Evolutionary conservation across 805 yeast species (phyloP).

Genomic region (Pichia gijzeniarum): DNA sequence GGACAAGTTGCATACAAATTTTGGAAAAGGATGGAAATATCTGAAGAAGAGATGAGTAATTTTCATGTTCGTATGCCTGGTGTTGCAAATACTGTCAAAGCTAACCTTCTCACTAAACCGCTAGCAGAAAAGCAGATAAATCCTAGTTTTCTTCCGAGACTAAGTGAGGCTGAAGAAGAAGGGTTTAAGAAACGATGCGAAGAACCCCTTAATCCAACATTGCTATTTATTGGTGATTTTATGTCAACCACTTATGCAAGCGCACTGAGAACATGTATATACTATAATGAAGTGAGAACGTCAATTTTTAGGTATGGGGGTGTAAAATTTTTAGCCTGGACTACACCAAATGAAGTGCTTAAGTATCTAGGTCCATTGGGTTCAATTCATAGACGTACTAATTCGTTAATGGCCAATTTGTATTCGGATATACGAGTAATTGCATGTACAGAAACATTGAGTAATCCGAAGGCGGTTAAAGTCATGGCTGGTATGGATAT

Average conservation of each 20-base stretch:
- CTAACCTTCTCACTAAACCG: slow-evolving; percentile 21
- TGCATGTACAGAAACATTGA: slow-evolving; percentile 35
- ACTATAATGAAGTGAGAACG: slow-evolving; percentile 25
- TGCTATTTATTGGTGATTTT: slow-evolving; percentile 28
- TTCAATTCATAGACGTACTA: slow-evolving; percentile 47
- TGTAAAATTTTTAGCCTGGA: slow-evolving; percentile 68
- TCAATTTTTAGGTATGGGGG: slow-evolving; percentile 37
- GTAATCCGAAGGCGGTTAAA: slow-evolving; percentile 13
- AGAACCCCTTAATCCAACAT: slow-evolving; percentile 22
- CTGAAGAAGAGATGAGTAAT: slow-evolving; percentile 15
- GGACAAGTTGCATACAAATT: slow-evolving; percentile 16
- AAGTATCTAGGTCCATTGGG: slow-evolving; percentile 57
- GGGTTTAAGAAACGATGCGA: background rate
- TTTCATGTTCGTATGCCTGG: slow-evolving; percentile 14
- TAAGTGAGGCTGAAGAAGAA: slow-evolving; percentile 1
- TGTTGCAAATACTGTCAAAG: slow-evolving; percentile 17
- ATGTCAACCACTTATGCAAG: slow-evolving; percentile 49
- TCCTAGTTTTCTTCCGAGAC: slow-evolving; percentile 23
- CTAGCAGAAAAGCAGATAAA: slow-evolving; percentile 38
- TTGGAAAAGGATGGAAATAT: slow-evolving; percentile 18
- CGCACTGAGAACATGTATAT: slow-evolving; percentile 35
- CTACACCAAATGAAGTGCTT: slow-evolving; percentile 51
- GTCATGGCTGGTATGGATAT: slow-evolving; percentile 15
- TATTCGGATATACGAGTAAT: slow-evolving; percentile 53
- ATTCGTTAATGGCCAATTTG: slow-evolving; percentile 58